These are phyloP conservation scores for Xeromyces bisporus DNA, from an alignment of 495 filamentous ascomycete genomes.

Conservation along the genomic window DNA sequence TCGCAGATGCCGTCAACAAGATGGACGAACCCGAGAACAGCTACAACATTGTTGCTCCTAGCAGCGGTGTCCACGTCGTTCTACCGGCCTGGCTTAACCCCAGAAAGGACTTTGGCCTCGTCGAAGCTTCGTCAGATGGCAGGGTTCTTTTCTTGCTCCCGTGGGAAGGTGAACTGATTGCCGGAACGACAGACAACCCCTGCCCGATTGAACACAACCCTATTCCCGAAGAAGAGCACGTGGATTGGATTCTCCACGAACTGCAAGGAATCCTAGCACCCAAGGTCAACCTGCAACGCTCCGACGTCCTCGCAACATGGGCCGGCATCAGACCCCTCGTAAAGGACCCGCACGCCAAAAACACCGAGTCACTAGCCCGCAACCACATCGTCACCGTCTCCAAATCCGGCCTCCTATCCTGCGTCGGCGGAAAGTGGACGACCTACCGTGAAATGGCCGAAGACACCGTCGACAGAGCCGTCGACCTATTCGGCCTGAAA, in stretches of 20 bases:
- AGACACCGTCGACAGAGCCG: conserved; percentile 64
- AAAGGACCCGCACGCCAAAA: conserved; percentile 68
- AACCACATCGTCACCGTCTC: conserved; percentile 71
- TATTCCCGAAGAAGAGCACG: conserved; percentile 65
- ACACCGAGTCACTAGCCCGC: conserved; percentile 76
- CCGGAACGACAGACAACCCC: conserved; percentile 69
- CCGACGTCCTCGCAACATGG: conserved; percentile 79
- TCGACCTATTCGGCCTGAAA: conserved; percentile 46
- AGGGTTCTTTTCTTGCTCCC: conserved; percentile 82
- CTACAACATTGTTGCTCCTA: conserved; percentile 63
- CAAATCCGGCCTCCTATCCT: conserved; percentile 57
- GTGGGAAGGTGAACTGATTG: conserved; percentile 84
- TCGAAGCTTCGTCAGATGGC: conserved; percentile 68
- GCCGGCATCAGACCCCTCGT: conserved; percentile 70
- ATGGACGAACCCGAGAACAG: conserved; percentile 42
- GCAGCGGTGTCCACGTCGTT: conserved; percentile 68
- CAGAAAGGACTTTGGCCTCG: conserved; percentile 57
- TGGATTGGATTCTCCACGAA: conserved; percentile 73
- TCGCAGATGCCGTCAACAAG: conserved; percentile 64
- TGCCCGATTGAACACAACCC: conserved; percentile 51
- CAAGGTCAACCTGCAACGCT: conserved; percentile 66
- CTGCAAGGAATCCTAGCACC: conserved; percentile 62
- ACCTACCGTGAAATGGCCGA: conserved; percentile 86
- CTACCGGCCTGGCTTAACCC: conserved; percentile 74
- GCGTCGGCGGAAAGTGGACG: conserved; percentile 78